A percentile compares a stretch with the other conserved stretches of the same genome.
phyloP scores from a whole-genome alignment of 768 basidiomycete species.

The Suillus hirtellus region DNA sequence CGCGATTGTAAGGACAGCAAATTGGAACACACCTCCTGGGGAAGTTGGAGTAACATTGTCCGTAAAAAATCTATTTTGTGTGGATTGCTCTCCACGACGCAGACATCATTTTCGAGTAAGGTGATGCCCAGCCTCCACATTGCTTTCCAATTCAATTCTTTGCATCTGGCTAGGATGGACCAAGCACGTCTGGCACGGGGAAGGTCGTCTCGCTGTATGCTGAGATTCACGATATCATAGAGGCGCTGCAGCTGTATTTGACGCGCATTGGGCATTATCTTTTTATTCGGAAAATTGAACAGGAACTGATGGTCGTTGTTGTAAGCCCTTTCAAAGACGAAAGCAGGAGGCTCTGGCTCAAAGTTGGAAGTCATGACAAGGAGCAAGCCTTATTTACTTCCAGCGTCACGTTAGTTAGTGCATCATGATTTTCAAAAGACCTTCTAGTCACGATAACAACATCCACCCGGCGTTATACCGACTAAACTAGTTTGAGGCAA shows the following conservation, averaged over 20 bases:
- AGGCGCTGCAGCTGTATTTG: constrained; percentile 75
- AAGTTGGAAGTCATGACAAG: not conserved
- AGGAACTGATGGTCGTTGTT: constrained; percentile 48
- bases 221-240: constrained; percentile 72
- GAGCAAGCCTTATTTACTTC: not conserved
- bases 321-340: not conserved
- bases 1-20: constrained; percentile 8
- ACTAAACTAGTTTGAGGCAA: not conserved
- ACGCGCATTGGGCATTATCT: constrained; percentile 52
- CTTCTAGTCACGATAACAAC: constrained; percentile 1
- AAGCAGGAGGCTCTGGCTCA: not conserved
- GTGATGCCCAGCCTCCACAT: constrained; percentile 72
- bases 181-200: constrained; percentile 67
- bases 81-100: constrained; percentile 30
- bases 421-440: not conserved
- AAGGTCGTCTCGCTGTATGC: constrained; percentile 65
- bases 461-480: constrained; percentile 6
- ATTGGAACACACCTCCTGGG: constrained; percentile 55
- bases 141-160: constrained; percentile 72
- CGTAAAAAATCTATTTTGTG: constrained; percentile 61
- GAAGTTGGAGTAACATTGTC: constrained; percentile 68
- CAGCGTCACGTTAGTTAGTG: not conserved
- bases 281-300: constrained; percentile 58
- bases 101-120: constrained; percentile 43
- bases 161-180: constrained; percentile 73